Percentiles rank a stretch among this genome's conserved stretches.
These are phyloP conservation scores for Eucalyptus guilfoylei DNA, from an alignment of 345 rosid species.

Conservation along the genomic window DNA sequence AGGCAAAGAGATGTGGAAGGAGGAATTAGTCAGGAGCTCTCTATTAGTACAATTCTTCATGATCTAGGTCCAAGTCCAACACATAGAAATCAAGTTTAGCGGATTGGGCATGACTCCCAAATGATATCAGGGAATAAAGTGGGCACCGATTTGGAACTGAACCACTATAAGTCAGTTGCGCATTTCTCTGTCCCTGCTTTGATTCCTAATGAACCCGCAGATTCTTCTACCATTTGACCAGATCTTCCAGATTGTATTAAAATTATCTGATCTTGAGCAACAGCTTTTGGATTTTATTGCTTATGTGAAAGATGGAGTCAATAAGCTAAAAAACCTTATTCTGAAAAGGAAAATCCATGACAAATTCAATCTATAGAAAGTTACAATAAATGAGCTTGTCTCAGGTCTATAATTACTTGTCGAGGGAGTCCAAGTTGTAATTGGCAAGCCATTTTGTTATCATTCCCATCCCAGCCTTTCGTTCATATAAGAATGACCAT, in stretches of 20 bases:
- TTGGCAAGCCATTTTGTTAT: not conserved
- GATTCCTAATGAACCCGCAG: not conserved
- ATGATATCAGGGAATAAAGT: not conserved
- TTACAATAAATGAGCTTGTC: not conserved
- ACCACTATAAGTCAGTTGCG: not conserved
- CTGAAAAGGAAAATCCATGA: not conserved
- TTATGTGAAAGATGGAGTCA: not conserved
- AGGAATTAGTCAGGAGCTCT: not conserved
- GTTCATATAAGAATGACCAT: not conserved
- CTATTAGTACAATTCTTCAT: not conserved
- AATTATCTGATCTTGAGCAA: not conserved
- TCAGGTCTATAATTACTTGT: not conserved
- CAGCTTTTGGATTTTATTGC: not conserved
- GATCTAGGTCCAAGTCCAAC: not conserved
- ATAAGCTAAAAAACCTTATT: not conserved
- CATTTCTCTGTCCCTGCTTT: not conserved
- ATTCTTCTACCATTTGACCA: not conserved
- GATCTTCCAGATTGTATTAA: not conserved
- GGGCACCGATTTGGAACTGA: not conserved
- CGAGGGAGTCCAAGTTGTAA: not conserved
- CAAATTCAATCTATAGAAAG: not conserved
- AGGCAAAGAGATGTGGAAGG: not conserved
- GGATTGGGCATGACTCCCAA: not conserved
- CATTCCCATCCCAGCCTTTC: not conserved
- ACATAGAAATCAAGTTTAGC: not conserved